Conservation (phyloP, 179 eudicot species). For the Amaranthus tricolor region DNA sequence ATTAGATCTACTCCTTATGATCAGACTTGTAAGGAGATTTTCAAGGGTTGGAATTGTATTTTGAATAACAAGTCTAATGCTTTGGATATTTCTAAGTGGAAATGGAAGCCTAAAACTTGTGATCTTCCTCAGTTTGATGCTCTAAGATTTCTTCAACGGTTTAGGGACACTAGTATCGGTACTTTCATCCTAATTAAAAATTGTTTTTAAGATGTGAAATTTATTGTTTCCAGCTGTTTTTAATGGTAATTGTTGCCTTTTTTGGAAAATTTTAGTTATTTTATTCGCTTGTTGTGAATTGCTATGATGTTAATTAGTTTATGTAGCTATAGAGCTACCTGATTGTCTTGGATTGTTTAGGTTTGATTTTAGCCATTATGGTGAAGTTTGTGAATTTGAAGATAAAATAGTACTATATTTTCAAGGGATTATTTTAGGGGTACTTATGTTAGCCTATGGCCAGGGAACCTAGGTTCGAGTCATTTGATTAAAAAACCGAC, state of each 20-base stretch:
- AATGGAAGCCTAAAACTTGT: constrained; percentile 69
- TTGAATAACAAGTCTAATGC: constrained; percentile 61
- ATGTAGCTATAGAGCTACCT: no score
- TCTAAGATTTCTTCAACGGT: constrained; percentile 42
- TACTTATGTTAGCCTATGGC: background rate
- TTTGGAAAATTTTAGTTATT: background rate
- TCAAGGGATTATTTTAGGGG: background rate
- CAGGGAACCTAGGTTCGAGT: no score
- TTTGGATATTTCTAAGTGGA: constrained; percentile 62
- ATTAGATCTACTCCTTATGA: constrained; percentile 53
- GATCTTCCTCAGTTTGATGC: constrained; percentile 69
- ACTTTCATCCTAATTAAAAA: constrained; percentile 4
- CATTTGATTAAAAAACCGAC: no score
- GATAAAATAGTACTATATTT: background rate
- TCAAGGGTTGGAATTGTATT: constrained; percentile 89
- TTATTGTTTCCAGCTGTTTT: background rate
- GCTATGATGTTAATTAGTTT: no score
- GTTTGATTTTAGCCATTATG: background rate
- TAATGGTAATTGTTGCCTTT: background rate
- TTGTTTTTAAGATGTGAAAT: background rate
- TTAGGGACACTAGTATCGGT: constrained; percentile 69
- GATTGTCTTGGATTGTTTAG: background rate
- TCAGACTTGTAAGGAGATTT: constrained; percentile 85
- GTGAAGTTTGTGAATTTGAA: background rate
- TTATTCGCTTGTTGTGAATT: no score